Evolutionary conservation across 306 rosid genomes (phyloP).

Genomic region (Quercus agrifolia): DNA sequence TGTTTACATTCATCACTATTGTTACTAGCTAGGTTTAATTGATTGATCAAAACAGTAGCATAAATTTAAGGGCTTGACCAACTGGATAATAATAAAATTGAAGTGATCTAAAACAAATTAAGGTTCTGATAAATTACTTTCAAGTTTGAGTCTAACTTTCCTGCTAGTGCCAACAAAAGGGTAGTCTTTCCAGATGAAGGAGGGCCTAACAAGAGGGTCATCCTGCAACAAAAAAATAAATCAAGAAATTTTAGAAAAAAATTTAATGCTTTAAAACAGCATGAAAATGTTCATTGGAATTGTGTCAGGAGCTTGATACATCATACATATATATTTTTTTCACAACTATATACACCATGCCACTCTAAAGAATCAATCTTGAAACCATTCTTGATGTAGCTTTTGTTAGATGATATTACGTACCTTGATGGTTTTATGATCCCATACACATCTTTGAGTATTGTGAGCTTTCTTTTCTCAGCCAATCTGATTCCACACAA

Average conservation of each 20-base stretch:
- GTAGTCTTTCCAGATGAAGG: not conserved
- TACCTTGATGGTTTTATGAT: not conserved
- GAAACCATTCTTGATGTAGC: too few species aligned
- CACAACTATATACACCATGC: not conserved
- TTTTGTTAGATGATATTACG: not conserved
- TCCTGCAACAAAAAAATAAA: not conserved
- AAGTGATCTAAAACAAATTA: not conserved
- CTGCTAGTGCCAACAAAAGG: slow-evolving; percentile 3
- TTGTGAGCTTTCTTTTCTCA: not conserved
- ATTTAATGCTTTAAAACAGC: too few species aligned
- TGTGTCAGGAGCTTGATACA: too few species aligned
- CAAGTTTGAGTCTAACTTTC: not conserved
- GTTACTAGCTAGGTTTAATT: not conserved
- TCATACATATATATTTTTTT: too few species aligned
- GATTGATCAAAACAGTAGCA: too few species aligned
- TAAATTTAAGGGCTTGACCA: too few species aligned
- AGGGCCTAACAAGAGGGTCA: slow-evolving; percentile 2
- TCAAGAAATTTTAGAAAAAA: not conserved
- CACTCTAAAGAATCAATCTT: too few species aligned
- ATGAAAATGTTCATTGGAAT: too few species aligned
- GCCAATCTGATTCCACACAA: not conserved
- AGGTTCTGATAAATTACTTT: not conserved
- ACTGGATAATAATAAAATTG: too few species aligned
- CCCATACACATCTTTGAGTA: not conserved
- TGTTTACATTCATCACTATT: not conserved